Evolutionary conservation across 2,329 filamentous ascomycete genomes (phyloP), one percentile per base, ranked within the genome.

Genomic region (Thyridium curvatum): DNA sequence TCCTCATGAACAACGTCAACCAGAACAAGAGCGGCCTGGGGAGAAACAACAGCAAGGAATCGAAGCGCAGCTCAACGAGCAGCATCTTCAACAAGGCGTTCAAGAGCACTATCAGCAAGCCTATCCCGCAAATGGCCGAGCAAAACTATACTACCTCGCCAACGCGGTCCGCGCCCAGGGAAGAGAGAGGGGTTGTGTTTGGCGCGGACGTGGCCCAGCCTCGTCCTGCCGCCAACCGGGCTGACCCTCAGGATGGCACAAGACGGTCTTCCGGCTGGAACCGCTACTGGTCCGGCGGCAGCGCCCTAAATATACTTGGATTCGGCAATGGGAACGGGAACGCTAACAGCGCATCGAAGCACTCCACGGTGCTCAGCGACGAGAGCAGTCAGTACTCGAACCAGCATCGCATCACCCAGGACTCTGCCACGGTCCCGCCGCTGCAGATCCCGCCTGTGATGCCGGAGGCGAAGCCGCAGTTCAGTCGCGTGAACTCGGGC

Each of bases 191-290:
- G 6, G 21, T 26, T 10, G 21, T 10, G 10, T 26, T 26, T 26
- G 21, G 10, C 26, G 26, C 43, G 46, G n/a, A 42, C 41, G 41
- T 41, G 42, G 21, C 46, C 64, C 64, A 41, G 64, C 60, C 40
- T 54, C 56, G 31, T 45, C 56, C 52, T 44, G 56, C 44, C 42
- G 63, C 40, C 43, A 48, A 45, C 44, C 60, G 54, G 38, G 13
- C 51, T 44, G 45, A 61, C 34, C 47, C 50, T 38, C 55, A 71
- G 36, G 69, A 66, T 35, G 62, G 61, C 33, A 62, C 67, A 15
- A 70, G 79, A 40, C 71, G 77, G 52, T 86, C 81, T 50, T 86
- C 82, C 4, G 82, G 82, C 35, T 88, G 84, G 84, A 86, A 86
- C 58, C 68, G 77, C 38, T 88, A 87, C 60, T 88, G 84, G 75